These are phyloP conservation scores for Komagataella pseudopastoris DNA, from an alignment of 805 yeast species.

Conservation along the genomic window DNA sequence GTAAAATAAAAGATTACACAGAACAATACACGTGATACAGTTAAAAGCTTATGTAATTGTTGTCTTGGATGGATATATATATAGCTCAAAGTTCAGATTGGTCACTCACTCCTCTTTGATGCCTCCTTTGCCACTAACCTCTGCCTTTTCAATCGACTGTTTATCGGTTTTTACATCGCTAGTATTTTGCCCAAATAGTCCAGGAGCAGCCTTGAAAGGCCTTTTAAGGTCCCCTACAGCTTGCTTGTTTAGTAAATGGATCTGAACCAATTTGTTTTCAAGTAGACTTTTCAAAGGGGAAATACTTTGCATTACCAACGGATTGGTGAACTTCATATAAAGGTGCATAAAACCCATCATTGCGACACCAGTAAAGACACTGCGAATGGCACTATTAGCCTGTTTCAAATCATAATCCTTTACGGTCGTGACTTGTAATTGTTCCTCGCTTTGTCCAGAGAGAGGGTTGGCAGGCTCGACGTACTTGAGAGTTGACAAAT, in stretches of 20 bases:
- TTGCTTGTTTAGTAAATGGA: slow-evolving; percentile 72
- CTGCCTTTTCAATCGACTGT: slow-evolving; percentile 75
- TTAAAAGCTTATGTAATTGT: not conserved
- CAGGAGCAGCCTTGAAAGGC: slow-evolving; percentile 78
- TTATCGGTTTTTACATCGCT: slow-evolving; percentile 67
- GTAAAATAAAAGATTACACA: no score
- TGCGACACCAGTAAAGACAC: slow-evolving; percentile 78
- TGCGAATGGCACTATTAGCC: slow-evolving; percentile 65
- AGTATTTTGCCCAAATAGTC: slow-evolving; percentile 48
- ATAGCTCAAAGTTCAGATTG: no score
- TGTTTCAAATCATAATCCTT: slow-evolving; percentile 91
- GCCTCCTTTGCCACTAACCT: slow-evolving; percentile 78
- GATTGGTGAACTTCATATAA: slow-evolving; percentile 95
- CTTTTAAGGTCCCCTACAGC: slow-evolving; percentile 89
- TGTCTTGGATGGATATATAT: no score
- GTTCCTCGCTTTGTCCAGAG: slow-evolving; percentile 60
- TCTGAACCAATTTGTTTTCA: slow-evolving; percentile 82
- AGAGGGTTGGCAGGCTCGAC: slow-evolving; percentile 75
- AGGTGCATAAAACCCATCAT: slow-evolving; percentile 98
- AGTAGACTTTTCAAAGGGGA: slow-evolving; percentile 82
- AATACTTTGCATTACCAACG: slow-evolving; percentile 87
- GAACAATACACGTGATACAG: not conserved
- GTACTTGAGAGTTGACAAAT: slow-evolving; percentile 83
- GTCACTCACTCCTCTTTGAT: slow-evolving; percentile 61
- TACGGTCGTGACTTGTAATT: slow-evolving; percentile 80